A percentile compares a stretch with the other conserved stretches of the same genome.
Conservation (phyloP, 257 asterid species). For the Scutellaria galericulata region DNA sequence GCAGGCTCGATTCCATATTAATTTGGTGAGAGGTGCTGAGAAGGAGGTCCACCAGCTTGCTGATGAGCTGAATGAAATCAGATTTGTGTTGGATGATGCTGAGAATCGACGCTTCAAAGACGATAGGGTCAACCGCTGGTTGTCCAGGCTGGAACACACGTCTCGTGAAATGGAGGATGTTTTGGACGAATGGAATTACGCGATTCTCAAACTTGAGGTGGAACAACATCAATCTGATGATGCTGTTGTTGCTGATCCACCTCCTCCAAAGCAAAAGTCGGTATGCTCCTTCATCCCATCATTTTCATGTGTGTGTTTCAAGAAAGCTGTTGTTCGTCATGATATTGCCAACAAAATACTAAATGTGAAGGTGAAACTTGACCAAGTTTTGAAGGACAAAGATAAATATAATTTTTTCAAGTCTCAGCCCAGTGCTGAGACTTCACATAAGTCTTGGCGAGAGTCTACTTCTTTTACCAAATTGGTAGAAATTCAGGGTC, state of each 20-base stretch:
- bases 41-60: neutral
- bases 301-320: neutral
- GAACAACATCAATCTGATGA: too few species aligned
- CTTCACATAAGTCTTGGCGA: neutral
- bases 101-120: neutral
- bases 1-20: constrained; percentile 22
- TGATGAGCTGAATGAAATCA: neutral
- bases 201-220: neutral
- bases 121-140: neutral
- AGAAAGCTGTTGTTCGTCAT: constrained; percentile 3
- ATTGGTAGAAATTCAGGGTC: neutral
- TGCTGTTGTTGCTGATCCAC: too few species aligned
- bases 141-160: neutral
- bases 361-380: neutral
- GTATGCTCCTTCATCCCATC: neutral
- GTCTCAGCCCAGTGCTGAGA: neutral
- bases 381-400: neutral
- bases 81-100: constrained; percentile 15
- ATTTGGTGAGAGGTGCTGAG: constrained; percentile 28
- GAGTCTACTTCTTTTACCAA: neutral
- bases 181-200: constrained; percentile 14
- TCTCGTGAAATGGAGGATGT: constrained; percentile 13
- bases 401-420: neutral
- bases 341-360: constrained; percentile 1
- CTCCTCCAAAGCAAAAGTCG: too few species aligned